Evolutionary conservation across 2,329 filamentous ascomycete genomes (phyloP).

Genomic region (Diaporthe sp.): DNA sequence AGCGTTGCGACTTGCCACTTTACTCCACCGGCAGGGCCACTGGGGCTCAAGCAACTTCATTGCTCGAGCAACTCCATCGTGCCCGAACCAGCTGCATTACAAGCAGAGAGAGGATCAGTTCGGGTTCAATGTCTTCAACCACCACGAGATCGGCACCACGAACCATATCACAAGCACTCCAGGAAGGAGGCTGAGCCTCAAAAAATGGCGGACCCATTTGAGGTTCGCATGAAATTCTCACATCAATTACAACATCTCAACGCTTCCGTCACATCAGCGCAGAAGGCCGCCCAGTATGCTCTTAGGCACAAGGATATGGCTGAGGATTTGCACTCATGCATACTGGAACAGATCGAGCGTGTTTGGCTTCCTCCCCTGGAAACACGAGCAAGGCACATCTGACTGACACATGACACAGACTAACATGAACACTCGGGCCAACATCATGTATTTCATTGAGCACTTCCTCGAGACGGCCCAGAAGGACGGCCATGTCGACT

Average conservation of each 20-base stretch:
- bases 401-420: conserved; percentile 63
- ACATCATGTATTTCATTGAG: conserved; percentile 99
- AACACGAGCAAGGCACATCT: neutral
- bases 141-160: neutral
- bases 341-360: conserved; percentile 92
- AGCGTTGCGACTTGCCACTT: neutral
- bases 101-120: neutral
- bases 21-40: neutral
- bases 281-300: conserved; percentile 95
- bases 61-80: neutral
- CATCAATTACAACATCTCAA: conserved; percentile 89
- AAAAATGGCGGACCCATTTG: conserved; percentile 84
- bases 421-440: conserved; percentile 96
- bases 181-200: neutral
- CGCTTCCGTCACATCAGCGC: conserved; percentile 86
- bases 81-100: neutral
- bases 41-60: neutral
- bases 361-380: conserved; percentile 53
- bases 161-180: neutral
- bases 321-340: conserved; percentile 97
- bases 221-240: conserved; percentile 98
- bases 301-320: conserved; percentile 94
- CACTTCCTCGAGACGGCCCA: conserved; percentile 89
- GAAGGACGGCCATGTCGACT: conserved; percentile 80
- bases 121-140: neutral